A percentile compares a stretch with the other conserved stretches of the same genome.
phyloP scores from a whole-genome alignment of 2,329 filamentous ascomycete species.

The Whalleya microplaca region DNA sequence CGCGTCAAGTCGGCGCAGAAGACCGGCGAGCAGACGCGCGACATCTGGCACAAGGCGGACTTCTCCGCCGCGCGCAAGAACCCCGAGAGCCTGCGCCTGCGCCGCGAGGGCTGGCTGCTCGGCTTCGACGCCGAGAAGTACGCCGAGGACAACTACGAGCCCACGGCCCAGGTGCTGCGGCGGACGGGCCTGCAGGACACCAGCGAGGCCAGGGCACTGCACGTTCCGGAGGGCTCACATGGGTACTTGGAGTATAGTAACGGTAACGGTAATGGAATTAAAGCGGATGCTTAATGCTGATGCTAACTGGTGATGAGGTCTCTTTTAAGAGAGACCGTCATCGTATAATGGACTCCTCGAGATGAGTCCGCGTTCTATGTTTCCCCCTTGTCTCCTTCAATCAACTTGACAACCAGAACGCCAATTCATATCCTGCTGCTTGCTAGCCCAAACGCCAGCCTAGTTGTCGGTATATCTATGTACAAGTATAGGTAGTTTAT shows the following conservation, averaged over 20 bases:
- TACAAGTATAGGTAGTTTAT: background rate
- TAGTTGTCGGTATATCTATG: background rate
- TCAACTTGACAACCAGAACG: background rate
- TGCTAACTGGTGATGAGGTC: conserved; percentile 1
- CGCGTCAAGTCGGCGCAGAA: conserved; percentile 52
- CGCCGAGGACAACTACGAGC: conserved; percentile 44
- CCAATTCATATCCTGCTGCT: background rate
- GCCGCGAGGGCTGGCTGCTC: conserved; percentile 53
- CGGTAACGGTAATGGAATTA: background rate
- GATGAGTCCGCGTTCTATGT: too few species aligned
- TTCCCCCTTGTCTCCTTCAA: background rate
- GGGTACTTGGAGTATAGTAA: conserved; percentile 35
- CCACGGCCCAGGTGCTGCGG: conserved; percentile 29
- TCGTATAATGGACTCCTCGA: too few species aligned
- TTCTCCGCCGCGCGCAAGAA: conserved; percentile 50
- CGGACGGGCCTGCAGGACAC: conserved; percentile 24
- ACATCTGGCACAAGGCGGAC: conserved; percentile 57
- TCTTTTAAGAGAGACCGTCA: background rate
- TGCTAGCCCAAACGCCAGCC: background rate
- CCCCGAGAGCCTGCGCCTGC: conserved; percentile 48
- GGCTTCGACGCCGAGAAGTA: conserved; percentile 53
- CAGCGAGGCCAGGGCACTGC: conserved; percentile 27
- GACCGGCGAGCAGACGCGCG: conserved; percentile 49
- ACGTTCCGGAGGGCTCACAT: conserved; percentile 31
- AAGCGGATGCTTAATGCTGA: conserved; percentile 5